Conservation (phyloP, 225 moss, liverwort and hornwort species). For the Ulota crispa region DNA sequence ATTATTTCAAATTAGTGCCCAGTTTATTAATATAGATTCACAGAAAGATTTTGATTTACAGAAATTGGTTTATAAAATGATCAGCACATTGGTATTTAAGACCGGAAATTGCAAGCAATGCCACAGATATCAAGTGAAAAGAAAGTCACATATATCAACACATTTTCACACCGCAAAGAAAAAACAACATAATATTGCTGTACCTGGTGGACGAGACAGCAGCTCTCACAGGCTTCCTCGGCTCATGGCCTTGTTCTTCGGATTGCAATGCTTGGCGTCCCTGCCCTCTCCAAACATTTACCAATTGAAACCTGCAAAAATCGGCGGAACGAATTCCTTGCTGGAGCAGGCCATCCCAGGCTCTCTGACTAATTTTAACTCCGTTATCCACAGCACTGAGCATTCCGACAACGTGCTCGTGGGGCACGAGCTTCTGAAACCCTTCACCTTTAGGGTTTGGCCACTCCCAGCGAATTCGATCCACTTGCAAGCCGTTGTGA, state of each 20-base stretch:
- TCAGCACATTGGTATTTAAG: no score
- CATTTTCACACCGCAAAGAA: not conserved
- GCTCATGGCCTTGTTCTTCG: slow-evolving; percentile 1
- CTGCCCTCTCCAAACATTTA: slow-evolving; percentile 31
- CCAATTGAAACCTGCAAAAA: slow-evolving; percentile 29
- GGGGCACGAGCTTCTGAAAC: slow-evolving; percentile 25
- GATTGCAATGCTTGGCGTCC: slow-evolving; percentile 13
- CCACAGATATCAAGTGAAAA: not conserved
- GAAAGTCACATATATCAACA: not conserved
- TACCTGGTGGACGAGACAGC: slow-evolving; percentile 38
- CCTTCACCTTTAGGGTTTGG: slow-evolving; percentile 34
- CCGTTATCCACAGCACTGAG: slow-evolving; percentile 37
- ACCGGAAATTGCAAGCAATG: not conserved
- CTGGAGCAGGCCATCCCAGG: slow-evolving; percentile 42
- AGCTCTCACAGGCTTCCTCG: slow-evolving; percentile 8
- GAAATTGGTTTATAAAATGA: no score
- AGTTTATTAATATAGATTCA: no score
- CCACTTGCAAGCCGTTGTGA: slow-evolving; percentile 22
- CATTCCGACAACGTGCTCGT: slow-evolving; percentile 37
- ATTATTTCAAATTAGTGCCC: not conserved
- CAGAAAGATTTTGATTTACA: no score
- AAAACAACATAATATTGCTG: not conserved
- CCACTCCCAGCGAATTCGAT: slow-evolving; percentile 23
- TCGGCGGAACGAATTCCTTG: slow-evolving; percentile 26
- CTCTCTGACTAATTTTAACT: slow-evolving; percentile 39